Conservation (phyloP, 306 rosid genomes). For the Quercus alba region DNA sequence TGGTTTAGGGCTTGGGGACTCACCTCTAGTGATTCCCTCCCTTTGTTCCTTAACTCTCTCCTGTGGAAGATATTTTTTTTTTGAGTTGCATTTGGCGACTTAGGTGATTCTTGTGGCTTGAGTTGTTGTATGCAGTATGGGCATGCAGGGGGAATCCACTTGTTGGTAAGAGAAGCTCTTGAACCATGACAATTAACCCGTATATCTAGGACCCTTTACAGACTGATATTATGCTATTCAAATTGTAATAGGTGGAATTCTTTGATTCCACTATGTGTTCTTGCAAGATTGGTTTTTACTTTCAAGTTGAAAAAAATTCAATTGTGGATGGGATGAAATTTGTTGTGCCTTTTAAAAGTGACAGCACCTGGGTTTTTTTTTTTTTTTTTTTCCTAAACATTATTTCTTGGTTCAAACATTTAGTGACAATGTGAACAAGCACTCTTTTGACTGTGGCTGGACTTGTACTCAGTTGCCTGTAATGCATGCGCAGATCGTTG, state of each 20-base stretch:
- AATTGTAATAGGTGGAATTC: neutral
- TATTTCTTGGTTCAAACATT: neutral
- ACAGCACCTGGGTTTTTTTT: neutral
- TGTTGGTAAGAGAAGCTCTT: neutral
- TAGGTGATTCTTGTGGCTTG: neutral
- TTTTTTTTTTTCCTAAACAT: neutral
- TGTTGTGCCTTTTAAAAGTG: neutral
- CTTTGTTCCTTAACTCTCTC: no score
- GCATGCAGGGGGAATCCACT: neutral
- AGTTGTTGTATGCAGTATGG: neutral
- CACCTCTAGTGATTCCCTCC: no score
- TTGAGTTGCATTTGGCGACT: neutral
- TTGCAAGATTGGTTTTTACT: neutral
- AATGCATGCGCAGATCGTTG: slow-evolving; percentile 50
- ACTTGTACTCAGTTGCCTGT: neutral
- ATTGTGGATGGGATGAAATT: neutral
- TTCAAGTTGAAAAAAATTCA: neutral
- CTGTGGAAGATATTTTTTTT: neutral
- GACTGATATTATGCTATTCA: neutral
- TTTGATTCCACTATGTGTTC: neutral
- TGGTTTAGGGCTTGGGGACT: no score
- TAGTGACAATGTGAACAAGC: neutral
- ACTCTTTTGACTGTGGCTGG: neutral
- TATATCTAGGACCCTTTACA: neutral
- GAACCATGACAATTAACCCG: neutral